Percentiles rank a stretch among this genome's conserved stretches.
Evolutionary conservation across 352 stramenopile species (phyloP).

Genomic region (Phytophthora multivora): DNA sequence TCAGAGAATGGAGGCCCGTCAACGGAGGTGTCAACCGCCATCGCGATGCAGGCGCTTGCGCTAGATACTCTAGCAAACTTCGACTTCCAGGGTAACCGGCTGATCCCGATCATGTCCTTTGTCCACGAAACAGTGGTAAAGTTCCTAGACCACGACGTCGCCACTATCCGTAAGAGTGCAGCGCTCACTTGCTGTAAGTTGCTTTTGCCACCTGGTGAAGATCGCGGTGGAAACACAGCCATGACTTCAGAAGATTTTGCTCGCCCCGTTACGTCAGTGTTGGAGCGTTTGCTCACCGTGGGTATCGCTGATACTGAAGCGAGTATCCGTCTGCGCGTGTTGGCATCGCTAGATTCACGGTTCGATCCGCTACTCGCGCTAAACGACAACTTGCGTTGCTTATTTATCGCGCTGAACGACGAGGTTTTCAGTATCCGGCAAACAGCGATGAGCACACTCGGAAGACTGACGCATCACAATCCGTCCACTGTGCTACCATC

Average conservation of each 20-base stretch:
- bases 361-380: slow-evolving; percentile 83
- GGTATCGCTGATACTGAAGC: slow-evolving; percentile 88
- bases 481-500: slow-evolving; percentile 81
- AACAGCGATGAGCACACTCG: slow-evolving; percentile 88
- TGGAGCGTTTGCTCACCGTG: slow-evolving; percentile 82
- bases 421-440: slow-evolving; percentile 89
- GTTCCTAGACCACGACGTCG: slow-evolving; percentile 87
- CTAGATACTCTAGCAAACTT: slow-evolving; percentile 88
- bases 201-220: slow-evolving; percentile 71
- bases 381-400: slow-evolving; percentile 83
- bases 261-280: slow-evolving; percentile 69
- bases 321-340: slow-evolving; percentile 80
- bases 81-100: slow-evolving; percentile 84
- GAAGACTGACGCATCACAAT: slow-evolving; percentile 86
- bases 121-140: slow-evolving; percentile 89
- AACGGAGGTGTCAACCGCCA: slow-evolving; percentile 50
- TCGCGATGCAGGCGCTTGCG: slow-evolving; percentile 82
- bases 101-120: slow-evolving; percentile 89
- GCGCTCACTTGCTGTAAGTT: slow-evolving; percentile 90
- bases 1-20: slow-evolving; percentile 49
- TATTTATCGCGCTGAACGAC: slow-evolving; percentile 90
- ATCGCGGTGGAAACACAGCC: slow-evolving; percentile 38
- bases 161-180: slow-evolving; percentile 82
- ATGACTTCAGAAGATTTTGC: slow-evolving; percentile 79
- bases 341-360: slow-evolving; percentile 79